Percentiles rank a stretch among this genome's conserved stretches.
Conservation (phyloP, 2,329 filamentous ascomycete species). For the Diaporthe amygdali region DNA sequence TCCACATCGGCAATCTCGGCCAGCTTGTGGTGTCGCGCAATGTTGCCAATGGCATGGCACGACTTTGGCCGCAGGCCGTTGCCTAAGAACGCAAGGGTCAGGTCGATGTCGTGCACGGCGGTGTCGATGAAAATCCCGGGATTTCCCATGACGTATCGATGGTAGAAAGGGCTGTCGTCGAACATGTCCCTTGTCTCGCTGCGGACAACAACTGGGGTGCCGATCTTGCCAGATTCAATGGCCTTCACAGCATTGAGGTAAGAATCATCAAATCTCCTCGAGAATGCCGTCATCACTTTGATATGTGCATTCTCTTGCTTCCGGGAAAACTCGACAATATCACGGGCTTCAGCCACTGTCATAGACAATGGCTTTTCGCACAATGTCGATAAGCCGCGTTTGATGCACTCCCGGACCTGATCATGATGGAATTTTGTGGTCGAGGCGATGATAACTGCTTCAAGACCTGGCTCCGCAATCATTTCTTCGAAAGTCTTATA, state of each 20-base stretch:
- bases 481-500: constrained; percentile 53
- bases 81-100: constrained; percentile 68
- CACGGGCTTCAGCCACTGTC: constrained; percentile 43
- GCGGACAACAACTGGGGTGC: constrained; percentile 63
- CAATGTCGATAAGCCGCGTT: constrained; percentile 58
- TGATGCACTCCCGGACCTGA: constrained; percentile 61
- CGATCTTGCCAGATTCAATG: constrained; percentile 60
- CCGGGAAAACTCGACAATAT: constrained; percentile 52
- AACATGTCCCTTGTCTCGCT: constrained; percentile 72
- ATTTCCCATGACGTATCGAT: constrained; percentile 60
- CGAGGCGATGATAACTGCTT: constrained; percentile 48
- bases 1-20: constrained; percentile 63
- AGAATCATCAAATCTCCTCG: constrained; percentile 68
- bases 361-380: constrained; percentile 67
- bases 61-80: constrained; percentile 55
- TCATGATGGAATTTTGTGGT: constrained; percentile 61
- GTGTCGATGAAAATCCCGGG: background rate
- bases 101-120: constrained; percentile 26
- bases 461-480: constrained; percentile 42
- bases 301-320: constrained; percentile 55
- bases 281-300: constrained; percentile 72
- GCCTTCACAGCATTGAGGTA: constrained; percentile 65
- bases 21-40: constrained; percentile 62
- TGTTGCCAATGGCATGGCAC: constrained; percentile 61
- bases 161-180: constrained; percentile 70